Evolutionary conservation across 1,284 basidiomycete genomes (phyloP), one percentile per base, ranked within the genome.

Genomic region (Cryptococcus neoformans): DNA sequence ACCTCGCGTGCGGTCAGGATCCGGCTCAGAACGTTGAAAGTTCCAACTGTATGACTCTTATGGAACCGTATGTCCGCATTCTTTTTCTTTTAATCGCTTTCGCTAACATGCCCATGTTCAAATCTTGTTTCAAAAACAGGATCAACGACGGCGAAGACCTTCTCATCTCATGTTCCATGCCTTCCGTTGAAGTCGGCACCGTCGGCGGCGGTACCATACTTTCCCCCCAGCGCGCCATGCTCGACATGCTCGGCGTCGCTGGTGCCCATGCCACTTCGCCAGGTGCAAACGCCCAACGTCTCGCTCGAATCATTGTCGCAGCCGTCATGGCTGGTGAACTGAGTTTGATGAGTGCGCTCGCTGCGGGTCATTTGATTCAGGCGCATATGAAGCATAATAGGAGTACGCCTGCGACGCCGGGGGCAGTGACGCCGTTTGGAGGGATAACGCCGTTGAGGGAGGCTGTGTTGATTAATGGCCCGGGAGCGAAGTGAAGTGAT

Each of bases 21-120:
- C 96, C 96, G 2, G 96, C 96, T 14, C 95, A 99, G 81, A 97
- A 98, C 77, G 95, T 99, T 28, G 96, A 97, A 81, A 94, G 90
- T 62, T 95, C 92, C 53, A 95, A 92, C 75, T 99, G 96, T 78
- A 97, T 99, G 82, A 59, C 94, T 93, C 80, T 96, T 51, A 98
- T 98, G 94, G 96, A 99, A 78, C 86, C 93, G 86, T 93, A 75
- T 78, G 89, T 89, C 47, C 12, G 11, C 34, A 48, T 11, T 53
- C 51, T n/a, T 35, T 21, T 44, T 21, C 50, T n/a, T 16, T 21
- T 46, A 28, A 50, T 49, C 17, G 17, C 41, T 28, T 6, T 37
- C 14, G 35, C 38, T 37, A 45, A 39, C 41, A 56, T 44, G 34
- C 37, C 21, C 28, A 28, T 28, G 28, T 28, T 28, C 28, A 28